A percentile compares a stretch with the other conserved stretches of the same genome.
Evolutionary conservation across 345 rosid genomes (phyloP).

Genomic region (Pugionium dolabratum): DNA sequence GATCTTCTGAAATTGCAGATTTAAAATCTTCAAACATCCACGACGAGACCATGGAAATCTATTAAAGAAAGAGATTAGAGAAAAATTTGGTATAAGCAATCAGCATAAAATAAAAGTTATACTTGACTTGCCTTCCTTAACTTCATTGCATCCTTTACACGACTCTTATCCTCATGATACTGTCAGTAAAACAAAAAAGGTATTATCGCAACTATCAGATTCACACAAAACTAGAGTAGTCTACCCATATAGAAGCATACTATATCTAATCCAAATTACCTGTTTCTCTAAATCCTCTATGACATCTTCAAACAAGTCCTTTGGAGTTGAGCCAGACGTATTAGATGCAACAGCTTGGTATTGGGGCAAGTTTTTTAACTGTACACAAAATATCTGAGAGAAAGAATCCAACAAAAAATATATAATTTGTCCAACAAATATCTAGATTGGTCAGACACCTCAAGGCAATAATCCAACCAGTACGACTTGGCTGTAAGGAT

Average conservation of each 20-base stretch:
- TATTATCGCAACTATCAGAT: slow-evolving; percentile 17
- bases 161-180: slow-evolving; percentile 86
- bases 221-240: slow-evolving; percentile 14
- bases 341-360: slow-evolving; percentile 92
- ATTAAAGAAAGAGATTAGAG: slow-evolving; percentile 33
- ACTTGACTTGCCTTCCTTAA: slow-evolving; percentile 56
- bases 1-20: slow-evolving; percentile 57
- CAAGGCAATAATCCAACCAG: slow-evolving; percentile 84
- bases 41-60: slow-evolving; percentile 60
- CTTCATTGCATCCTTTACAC: slow-evolving; percentile 79
- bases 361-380: slow-evolving; percentile 81
- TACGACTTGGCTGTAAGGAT: slow-evolving; percentile 78
- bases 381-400: slow-evolving; percentile 26
- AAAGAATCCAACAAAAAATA: slow-evolving; percentile 11
- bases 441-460: slow-evolving; percentile 50
- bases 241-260: slow-evolving; percentile 7
- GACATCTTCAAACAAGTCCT: slow-evolving; percentile 93
- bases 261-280: slow-evolving; percentile 44
- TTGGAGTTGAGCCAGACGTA: slow-evolving; percentile 85
- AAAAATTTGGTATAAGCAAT: slow-evolving; percentile 12
- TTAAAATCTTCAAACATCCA: slow-evolving; percentile 84
- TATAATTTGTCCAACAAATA: slow-evolving; percentile 1
- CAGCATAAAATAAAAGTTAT: not conserved
- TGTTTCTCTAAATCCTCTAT: slow-evolving; percentile 77
- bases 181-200: slow-evolving; percentile 39